phyloP scores from a whole-genome alignment of 345 rosid genomes.

The Noccaea bulbosa region DNA sequence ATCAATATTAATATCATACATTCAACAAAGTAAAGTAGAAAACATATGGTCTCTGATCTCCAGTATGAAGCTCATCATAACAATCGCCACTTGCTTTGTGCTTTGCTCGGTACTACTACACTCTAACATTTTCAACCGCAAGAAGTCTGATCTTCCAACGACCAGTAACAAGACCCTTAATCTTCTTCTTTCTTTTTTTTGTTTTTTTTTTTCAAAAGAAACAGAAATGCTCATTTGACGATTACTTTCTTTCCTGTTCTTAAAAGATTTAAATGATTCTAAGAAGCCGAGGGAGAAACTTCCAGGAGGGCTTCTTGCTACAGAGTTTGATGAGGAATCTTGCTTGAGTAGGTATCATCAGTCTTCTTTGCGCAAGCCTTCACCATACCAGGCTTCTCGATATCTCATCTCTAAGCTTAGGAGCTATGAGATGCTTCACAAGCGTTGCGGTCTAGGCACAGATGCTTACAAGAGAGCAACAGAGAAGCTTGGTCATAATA shows the following conservation, averaged over 20 bases:
- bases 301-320: slow-evolving; percentile 56
- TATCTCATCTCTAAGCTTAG: slow-evolving; percentile 57
- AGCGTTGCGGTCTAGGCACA: slow-evolving; percentile 61
- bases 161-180: slow-evolving; percentile 4
- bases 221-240: slow-evolving; percentile 12
- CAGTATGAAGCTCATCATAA: slow-evolving; percentile 19
- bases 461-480: slow-evolving; percentile 51
- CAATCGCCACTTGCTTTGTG: slow-evolving; percentile 35
- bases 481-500: slow-evolving; percentile 40
- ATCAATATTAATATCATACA: neutral
- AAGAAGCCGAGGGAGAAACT: slow-evolving; percentile 43
- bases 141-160: slow-evolving; percentile 4
- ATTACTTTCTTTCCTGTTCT: slow-evolving; percentile 1
- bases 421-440: slow-evolving; percentile 64
- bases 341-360: slow-evolving; percentile 57
- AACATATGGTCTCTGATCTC: slow-evolving; percentile 15
- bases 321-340: slow-evolving; percentile 51
- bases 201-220: neutral
- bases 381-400: slow-evolving; percentile 48
- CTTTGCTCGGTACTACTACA: slow-evolving; percentile 26
- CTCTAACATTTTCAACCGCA: slow-evolving; percentile 18
- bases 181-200: no score
- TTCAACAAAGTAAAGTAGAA: neutral
- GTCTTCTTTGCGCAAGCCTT: slow-evolving; percentile 47
- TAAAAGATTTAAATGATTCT: slow-evolving; percentile 35